Conservation (phyloP, 2,329 filamentous ascomycete genomes). For the Monosporascus sp. region DNA sequence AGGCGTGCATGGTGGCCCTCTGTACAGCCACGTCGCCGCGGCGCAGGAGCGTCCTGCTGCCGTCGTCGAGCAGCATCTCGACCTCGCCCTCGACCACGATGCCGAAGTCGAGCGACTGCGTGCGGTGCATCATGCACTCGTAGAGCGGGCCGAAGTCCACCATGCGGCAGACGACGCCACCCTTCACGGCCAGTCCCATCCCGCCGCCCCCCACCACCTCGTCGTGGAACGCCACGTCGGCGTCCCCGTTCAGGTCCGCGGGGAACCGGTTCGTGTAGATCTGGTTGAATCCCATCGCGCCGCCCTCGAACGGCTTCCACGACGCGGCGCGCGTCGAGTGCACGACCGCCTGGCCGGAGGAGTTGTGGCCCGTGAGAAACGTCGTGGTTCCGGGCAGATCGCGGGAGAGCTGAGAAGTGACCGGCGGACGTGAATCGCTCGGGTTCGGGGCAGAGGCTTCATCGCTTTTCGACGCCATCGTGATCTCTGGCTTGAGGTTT, state of each 20-base stretch:
- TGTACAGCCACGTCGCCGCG: conserved; percentile 52
- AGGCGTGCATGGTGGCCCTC: conserved; percentile 50
- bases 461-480: neutral
- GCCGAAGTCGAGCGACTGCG: conserved; percentile 49
- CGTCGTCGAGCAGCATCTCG: conserved; percentile 47
- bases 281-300: conserved; percentile 32
- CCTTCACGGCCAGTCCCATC: conserved; percentile 30
- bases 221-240: conserved; percentile 35
- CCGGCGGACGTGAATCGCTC: neutral
- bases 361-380: conserved; percentile 24
- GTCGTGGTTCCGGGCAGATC: conserved; percentile 17
- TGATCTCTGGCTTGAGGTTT: no score
- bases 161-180: conserved; percentile 34
- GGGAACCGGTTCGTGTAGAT: conserved; percentile 38
- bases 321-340: conserved; percentile 22
- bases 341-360: conserved; percentile 29
- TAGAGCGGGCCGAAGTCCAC: conserved; percentile 43
- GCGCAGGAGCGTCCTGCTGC: conserved; percentile 39
- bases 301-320: conserved; percentile 26
- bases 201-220: conserved; percentile 29
- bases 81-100: conserved; percentile 49
- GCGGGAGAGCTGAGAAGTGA: conserved; percentile 6
- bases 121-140: conserved; percentile 45
- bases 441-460: neutral
- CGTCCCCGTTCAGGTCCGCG: conserved; percentile 32